Conservation (phyloP, 169 alveolate species). For the Cryptosporidium ryanae region DNA sequence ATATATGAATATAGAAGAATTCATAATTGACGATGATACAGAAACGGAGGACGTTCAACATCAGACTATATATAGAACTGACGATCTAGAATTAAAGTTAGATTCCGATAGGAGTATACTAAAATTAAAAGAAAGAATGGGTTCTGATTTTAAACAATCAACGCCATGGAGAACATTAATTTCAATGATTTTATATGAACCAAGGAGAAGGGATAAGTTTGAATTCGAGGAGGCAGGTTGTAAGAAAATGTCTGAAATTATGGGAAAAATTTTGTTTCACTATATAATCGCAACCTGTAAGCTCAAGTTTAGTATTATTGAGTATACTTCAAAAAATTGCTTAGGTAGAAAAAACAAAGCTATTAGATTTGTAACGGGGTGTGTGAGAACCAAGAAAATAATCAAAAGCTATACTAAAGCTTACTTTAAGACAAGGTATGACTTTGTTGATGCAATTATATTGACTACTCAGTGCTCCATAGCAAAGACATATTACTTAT, state of each 20-base stretch:
- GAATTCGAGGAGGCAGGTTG: slow-evolving; percentile 9
- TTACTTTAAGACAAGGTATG: slow-evolving; percentile 11
- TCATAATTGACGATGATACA: neutral
- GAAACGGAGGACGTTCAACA: neutral
- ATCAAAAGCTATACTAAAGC: neutral
- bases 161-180: slow-evolving; percentile 33
- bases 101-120: neutral
- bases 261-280: slow-evolving; percentile 17
- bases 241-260: neutral
- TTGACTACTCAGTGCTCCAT: slow-evolving; percentile 36
- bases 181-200: slow-evolving; percentile 31
- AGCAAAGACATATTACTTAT: slow-evolving; percentile 8
- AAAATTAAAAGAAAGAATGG: neutral
- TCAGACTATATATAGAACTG: neutral
- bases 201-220: slow-evolving; percentile 29
- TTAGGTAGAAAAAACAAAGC: slow-evolving; percentile 5
- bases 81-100: neutral
- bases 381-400: neutral
- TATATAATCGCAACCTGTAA: neutral
- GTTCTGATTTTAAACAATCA: neutral
- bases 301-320: neutral
- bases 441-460: slow-evolving; percentile 25
- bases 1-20: neutral
- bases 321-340: slow-evolving; percentile 13
- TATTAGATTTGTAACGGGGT: neutral